Conservation (phyloP, 805 yeast species). For the Kregervanrija fluxuum region DNA sequence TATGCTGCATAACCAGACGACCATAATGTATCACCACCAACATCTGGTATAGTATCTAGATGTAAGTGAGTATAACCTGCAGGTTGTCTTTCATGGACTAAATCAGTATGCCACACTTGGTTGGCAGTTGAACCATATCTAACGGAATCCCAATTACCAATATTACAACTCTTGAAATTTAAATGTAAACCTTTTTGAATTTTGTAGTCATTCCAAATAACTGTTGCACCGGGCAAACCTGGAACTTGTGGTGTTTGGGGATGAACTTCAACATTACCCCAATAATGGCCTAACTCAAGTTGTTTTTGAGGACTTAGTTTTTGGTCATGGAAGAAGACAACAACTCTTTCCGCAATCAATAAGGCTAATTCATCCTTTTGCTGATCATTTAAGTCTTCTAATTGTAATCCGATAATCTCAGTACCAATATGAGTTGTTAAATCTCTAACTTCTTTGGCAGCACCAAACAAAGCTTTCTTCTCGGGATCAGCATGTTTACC, state of each 20-base stretch:
- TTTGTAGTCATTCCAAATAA: slow-evolving; percentile 35
- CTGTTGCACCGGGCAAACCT: slow-evolving; percentile 32
- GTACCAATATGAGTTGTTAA: slow-evolving; percentile 43
- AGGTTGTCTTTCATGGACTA: slow-evolving; percentile 50
- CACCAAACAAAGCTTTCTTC: slow-evolving; percentile 34
- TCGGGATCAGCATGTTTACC: slow-evolving; percentile 34
- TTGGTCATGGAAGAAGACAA: slow-evolving; percentile 44
- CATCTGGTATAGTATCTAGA: slow-evolving; percentile 39
- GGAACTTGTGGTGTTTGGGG: slow-evolving; percentile 30
- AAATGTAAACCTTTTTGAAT: slow-evolving; percentile 18
- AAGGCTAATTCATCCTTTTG: slow-evolving; percentile 43
- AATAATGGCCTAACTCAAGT: slow-evolving; percentile 37
- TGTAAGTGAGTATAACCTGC: slow-evolving; percentile 50
- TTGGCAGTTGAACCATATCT: slow-evolving; percentile 12
- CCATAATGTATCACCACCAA: slow-evolving; percentile 54
- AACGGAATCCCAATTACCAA: slow-evolving; percentile 13
- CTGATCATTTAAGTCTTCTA: slow-evolving; percentile 33
- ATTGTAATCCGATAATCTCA: slow-evolving; percentile 41
- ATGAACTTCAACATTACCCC: slow-evolving; percentile 37
- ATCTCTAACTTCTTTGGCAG: slow-evolving; percentile 34
- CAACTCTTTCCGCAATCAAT: slow-evolving; percentile 40
- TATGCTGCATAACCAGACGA: slow-evolving; percentile 52
- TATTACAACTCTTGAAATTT: slow-evolving; percentile 13
- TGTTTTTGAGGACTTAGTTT: slow-evolving; percentile 37
- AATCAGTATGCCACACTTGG: slow-evolving; percentile 41